Base-by-base conservation (phyloP, 192 early-diverging fungal genomes). In the Chytriomyces sp. region DNA sequence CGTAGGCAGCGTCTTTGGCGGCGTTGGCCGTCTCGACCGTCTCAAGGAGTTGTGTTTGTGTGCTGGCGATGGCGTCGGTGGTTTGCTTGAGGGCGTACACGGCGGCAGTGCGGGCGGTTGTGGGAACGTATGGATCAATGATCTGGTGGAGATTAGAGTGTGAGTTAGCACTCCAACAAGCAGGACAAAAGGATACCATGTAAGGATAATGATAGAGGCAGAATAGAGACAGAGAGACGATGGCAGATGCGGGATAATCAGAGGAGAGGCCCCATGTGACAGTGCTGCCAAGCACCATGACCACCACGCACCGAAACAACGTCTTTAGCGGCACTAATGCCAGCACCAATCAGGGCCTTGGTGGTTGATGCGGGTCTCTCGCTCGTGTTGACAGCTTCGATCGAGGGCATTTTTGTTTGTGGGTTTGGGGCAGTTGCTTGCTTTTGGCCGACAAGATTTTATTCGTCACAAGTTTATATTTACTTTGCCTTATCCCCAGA, bases 81-180 rank as follows among this genome's bases (percentile, higher is more conserved):
- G 26, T 18, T 23, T 63, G 72, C n/a, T 63, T 45, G 11, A 47
- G 28, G 9, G 72, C 72, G 49, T 24, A 74, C 43, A 10, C 57
- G 28, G 57, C 43, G 44, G 72, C 72, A 3, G 48, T 61, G 24
- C 11, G n/a, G 20, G 72, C 72, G 3, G 18, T 16, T 13, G 66
- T 5, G 43, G 72, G 72, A 9, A 74, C 26, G 72, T 74, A 74
- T 23, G 72, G 72, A 47, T 74, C 72, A 18, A 74, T 18, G 59
- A 74, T 74, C 72, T 74, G 53, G 11, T 13, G 1, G 11, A 20
- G 53, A 57, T 57, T 57, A n/a, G 53, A n/a, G 53, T 57, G 13
- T 57, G 53, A 20, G 53, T n/a, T 13, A 5, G 13, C 5, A 57
- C 5, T 57, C 53, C 2, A 13, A 57, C 20, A 20, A 20, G 53